phyloP scores from a whole-genome alignment of 2,329 filamentous ascomycete genomes.

The Aspergillus sp. region DNA sequence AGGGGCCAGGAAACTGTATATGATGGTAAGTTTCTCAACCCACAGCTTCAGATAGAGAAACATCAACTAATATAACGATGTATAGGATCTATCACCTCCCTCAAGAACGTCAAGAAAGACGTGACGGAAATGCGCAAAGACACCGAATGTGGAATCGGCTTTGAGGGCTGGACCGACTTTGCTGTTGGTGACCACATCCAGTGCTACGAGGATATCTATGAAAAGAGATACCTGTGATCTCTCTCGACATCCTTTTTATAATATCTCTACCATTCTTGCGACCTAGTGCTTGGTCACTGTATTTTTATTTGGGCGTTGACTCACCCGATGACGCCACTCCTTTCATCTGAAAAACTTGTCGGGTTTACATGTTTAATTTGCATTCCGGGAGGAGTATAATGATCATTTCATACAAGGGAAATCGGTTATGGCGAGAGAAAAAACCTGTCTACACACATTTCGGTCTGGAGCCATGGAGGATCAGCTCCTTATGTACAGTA shows the following conservation, averaged over 20 bases:
- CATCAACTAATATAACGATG: too few relatives aligned
- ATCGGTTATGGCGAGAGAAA: not conserved
- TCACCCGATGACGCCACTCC: too few relatives aligned
- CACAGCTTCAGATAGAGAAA: too few relatives aligned
- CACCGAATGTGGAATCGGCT: conserved; percentile 85
- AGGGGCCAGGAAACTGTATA: conserved; percentile 67
- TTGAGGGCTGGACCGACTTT: conserved; percentile 75
- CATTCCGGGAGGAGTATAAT: not conserved
- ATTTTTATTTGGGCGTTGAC: conserved; percentile 5
- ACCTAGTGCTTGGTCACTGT: conserved; percentile 3
- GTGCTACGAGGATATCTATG: conserved; percentile 72
- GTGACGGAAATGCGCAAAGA: conserved; percentile 86
- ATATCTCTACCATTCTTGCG: conserved; percentile 1
- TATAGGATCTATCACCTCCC: conserved; percentile 68
- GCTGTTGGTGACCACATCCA: conserved; percentile 80
- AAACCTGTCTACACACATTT: too few relatives aligned
- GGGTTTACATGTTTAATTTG: not conserved
- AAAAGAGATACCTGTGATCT: conserved; percentile 56
- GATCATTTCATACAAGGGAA: not conserved
- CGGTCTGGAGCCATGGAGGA: not conserved
- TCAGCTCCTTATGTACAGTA: conserved; percentile 6
- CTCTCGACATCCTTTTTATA: not conserved
- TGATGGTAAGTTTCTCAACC: conserved; percentile 61
- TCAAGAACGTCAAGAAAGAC: conserved; percentile 92
- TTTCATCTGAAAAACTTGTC: not conserved